Conservation (phyloP, 2,329 filamentous ascomycete species). For the Trichocomaceae sp. region DNA sequence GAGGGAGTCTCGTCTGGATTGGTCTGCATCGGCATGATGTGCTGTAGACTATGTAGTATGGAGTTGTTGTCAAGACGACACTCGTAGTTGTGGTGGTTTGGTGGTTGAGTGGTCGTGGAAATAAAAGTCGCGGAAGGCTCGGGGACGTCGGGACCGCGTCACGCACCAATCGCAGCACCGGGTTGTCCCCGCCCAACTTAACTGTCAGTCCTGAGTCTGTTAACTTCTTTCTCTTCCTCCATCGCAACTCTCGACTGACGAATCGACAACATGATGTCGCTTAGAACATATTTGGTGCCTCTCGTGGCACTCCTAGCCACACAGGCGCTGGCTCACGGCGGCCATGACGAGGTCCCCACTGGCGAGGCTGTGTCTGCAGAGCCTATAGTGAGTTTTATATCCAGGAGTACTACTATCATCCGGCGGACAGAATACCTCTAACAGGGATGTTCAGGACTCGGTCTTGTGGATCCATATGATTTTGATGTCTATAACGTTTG, state of each 20-base stretch:
- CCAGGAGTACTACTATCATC: not conserved
- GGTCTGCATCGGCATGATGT: not conserved
- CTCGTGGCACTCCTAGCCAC: constrained; percentile 24
- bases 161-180: not conserved
- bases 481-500: constrained; percentile 78
- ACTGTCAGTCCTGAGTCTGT: no score
- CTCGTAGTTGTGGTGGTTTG: no score
- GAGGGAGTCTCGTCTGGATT: not conserved
- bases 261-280: constrained; percentile 4
- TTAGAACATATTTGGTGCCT: constrained; percentile 12
- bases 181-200: no score
- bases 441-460: constrained; percentile 50
- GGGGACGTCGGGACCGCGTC: not conserved
- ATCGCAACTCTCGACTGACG: not conserved
- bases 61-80: no score
- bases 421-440: constrained; percentile 9
- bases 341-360: constrained; percentile 57
- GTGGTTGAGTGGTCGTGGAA: no score
- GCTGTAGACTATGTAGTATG: no score
- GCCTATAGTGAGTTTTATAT: constrained; percentile 55
- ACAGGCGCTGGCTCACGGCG: constrained; percentile 44
- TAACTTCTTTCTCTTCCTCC: not conserved
- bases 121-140: not conserved
- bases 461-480: constrained; percentile 93
- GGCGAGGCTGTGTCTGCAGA: constrained; percentile 64